Evolutionary conservation across 176 grass and related monocot species (phyloP).

Genomic region (Eragrostis nindensis): DNA sequence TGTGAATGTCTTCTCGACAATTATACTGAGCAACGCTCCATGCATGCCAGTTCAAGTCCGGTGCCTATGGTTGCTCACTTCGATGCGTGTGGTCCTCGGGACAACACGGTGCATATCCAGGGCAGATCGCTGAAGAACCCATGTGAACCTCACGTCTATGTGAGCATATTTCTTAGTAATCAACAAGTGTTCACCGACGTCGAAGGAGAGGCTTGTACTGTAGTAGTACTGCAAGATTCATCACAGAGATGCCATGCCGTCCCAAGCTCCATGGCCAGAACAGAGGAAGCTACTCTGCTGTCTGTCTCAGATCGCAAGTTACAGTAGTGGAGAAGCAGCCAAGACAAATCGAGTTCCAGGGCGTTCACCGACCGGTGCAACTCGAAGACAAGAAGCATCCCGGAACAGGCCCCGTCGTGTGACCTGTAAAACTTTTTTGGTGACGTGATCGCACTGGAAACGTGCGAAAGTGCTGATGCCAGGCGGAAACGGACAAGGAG

Average conservation of each 20-base stretch:
- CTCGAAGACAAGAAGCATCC: slow-evolving; percentile 47
- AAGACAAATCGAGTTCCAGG: no score
- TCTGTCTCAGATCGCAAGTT: no score
- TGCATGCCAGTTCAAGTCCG: not conserved
- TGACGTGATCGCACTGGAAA: slow-evolving; percentile 51
- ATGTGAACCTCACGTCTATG: not conserved
- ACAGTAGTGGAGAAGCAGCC: no score
- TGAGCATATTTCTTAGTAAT: no score
- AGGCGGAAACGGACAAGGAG: slow-evolving; percentile 29
- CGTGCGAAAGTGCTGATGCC: slow-evolving; percentile 49
- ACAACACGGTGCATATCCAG: slow-evolving; percentile 10
- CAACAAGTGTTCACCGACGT: no score
- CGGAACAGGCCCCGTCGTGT: not conserved
- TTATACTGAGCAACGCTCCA: not conserved
- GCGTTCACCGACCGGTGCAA: no score
- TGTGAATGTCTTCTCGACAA: no score
- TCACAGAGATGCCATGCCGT: no score
- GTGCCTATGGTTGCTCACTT: slow-evolving; percentile 25
- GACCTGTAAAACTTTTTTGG: slow-evolving; percentile 33
- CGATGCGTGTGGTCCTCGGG: slow-evolving; percentile 3
- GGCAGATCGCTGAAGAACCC: slow-evolving; percentile 18
- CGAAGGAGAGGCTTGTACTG: no score
- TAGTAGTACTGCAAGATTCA: no score
- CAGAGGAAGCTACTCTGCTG: no score
- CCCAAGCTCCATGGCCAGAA: not conserved